Percentiles rank a stretch among this genome's conserved stretches.
Conservation (phyloP, 164 flowering plant genomes). For the Dillenia turbinata region DNA sequence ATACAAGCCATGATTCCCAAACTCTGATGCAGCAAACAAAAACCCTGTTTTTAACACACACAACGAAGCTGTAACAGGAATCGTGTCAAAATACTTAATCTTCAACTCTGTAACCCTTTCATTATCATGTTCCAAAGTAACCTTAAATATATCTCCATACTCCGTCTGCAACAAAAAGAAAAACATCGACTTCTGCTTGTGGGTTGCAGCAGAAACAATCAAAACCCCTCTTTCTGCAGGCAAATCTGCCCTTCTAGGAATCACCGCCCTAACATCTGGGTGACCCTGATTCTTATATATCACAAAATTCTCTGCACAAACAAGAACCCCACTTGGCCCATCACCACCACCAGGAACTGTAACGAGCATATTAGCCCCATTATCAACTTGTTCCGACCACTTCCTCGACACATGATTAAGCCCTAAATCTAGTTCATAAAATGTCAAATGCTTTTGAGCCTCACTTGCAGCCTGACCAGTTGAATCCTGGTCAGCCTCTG, state of each 20-base stretch:
- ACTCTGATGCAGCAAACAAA: slow-evolving; percentile 96
- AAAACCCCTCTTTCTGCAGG: slow-evolving; percentile 96
- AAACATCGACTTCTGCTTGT: slow-evolving; percentile 80
- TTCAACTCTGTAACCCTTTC: slow-evolving; percentile 80
- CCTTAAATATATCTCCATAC: slow-evolving; percentile 95
- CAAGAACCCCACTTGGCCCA: slow-evolving; percentile 97
- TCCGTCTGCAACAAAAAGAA: slow-evolving; percentile 96
- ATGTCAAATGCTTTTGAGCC: slow-evolving; percentile 92
- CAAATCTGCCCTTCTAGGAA: slow-evolving; percentile 85
- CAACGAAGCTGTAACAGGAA: slow-evolving; percentile 81
- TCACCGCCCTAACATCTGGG: slow-evolving; percentile 86
- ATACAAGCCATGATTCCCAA: slow-evolving; percentile 93
- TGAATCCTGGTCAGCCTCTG: slow-evolving; percentile 94
- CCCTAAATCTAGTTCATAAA: slow-evolving; percentile 94
- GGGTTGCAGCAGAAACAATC: slow-evolving; percentile 88
- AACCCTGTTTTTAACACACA: slow-evolving; percentile 84
- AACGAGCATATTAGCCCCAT: slow-evolving; percentile 95
- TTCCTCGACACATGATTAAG: slow-evolving; percentile 94
- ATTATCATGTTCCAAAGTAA: slow-evolving; percentile 69
- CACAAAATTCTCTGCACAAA: slow-evolving; percentile 97
- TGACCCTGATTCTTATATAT: slow-evolving; percentile 99
- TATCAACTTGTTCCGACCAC: slow-evolving; percentile 95
- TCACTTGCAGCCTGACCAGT: slow-evolving; percentile 88
- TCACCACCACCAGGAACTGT: slow-evolving; percentile 98
- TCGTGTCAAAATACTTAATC: slow-evolving; percentile 94